A percentile compares a stretch with the other conserved stretches of the same genome.
phyloP scores from a whole-genome alignment of 106 monocot species.

The Apostasia shenzhenica region DNA sequence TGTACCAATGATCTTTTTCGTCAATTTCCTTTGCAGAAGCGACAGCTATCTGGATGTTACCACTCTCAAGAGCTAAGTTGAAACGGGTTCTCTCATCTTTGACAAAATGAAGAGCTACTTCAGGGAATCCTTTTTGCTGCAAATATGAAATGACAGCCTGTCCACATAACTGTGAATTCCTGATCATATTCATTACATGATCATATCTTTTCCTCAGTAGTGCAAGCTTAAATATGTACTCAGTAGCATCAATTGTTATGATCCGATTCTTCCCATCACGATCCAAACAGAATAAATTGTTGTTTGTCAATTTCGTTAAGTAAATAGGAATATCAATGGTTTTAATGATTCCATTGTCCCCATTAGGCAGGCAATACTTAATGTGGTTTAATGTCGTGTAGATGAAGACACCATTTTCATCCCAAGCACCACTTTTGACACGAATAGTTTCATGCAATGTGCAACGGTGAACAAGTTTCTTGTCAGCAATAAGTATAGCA shows the following conservation, averaged over 20 bases:
- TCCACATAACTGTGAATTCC: conserved; percentile 74
- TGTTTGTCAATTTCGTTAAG: conserved; percentile 66
- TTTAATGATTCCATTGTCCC: conserved; percentile 84
- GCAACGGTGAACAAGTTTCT: conserved; percentile 74
- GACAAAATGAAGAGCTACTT: conserved; percentile 91
- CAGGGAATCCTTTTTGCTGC: conserved; percentile 89
- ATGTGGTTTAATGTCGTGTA: conserved; percentile 92
- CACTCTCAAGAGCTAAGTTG: conserved; percentile 88
- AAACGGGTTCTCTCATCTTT: conserved; percentile 91
- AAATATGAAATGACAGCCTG: conserved; percentile 91
- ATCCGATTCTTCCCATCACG: conserved; percentile 70
- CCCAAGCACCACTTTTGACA: conserved; percentile 96
- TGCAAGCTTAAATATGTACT: conserved; percentile 91
- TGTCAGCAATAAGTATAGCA: conserved; percentile 73
- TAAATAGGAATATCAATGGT: conserved; percentile 82
- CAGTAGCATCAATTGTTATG: conserved; percentile 74
- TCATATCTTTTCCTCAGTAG: conserved; percentile 75
- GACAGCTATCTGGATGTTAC: conserved; percentile 92
- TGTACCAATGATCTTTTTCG: conserved; percentile 95
- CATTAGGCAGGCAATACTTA: conserved; percentile 92
- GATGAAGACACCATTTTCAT: conserved; percentile 91
- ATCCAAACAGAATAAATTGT: conserved; percentile 71
- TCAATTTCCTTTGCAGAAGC: conserved; percentile 94
- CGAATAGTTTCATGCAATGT: conserved; percentile 97
- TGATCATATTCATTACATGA: conserved; percentile 93